These are phyloP conservation scores for Tetrapisispora pingtungensis DNA, from an alignment of 805 yeast genomes.

Conservation along the genomic window DNA sequence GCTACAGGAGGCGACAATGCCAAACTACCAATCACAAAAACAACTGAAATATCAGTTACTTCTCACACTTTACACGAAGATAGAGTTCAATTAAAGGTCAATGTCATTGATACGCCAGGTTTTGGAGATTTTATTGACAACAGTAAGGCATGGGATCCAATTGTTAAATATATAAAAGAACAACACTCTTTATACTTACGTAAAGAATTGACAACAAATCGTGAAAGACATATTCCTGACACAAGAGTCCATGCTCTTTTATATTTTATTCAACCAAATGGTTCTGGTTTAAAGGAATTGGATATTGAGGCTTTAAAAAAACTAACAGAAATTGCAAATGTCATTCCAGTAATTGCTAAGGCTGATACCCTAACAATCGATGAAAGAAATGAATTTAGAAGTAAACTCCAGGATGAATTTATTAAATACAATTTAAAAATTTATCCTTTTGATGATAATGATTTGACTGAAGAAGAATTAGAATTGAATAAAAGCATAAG, in stretches of 20 bases:
- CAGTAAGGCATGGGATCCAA: slow-evolving; percentile 94
- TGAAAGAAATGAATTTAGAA: slow-evolving; percentile 75
- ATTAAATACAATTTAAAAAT: slow-evolving; percentile 59
- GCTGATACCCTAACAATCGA: slow-evolving; percentile 79
- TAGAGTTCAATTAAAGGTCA: slow-evolving; percentile 74
- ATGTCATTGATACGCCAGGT: slow-evolving; percentile 94
- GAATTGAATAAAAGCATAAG: slow-evolving; percentile 68
- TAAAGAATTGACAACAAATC: slow-evolving; percentile 88
- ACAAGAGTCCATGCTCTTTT: slow-evolving; percentile 89
- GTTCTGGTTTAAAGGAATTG: slow-evolving; percentile 71
- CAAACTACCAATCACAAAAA: slow-evolving; percentile 67
- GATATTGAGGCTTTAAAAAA: slow-evolving; percentile 77
- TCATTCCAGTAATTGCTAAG: slow-evolving; percentile 92
- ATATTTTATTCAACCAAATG: slow-evolving; percentile 84
- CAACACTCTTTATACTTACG: slow-evolving; percentile 87
- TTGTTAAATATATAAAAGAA: slow-evolving; percentile 87
- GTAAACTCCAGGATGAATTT: slow-evolving; percentile 67
- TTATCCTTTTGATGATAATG: slow-evolving; percentile 74
- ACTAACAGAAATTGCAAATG: slow-evolving; percentile 82
- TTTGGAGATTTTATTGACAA: slow-evolving; percentile 95
- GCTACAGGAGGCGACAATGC: slow-evolving; percentile 55
- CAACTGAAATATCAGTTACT: slow-evolving; percentile 72
- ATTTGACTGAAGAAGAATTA: slow-evolving; percentile 58
- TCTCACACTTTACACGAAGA: slow-evolving; percentile 71
- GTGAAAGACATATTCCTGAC: slow-evolving; percentile 74